A percentile compares a stretch with the other conserved stretches of the same genome.
Evolutionary conservation across 257 asterid species (phyloP).

Genomic region (Echium plantagineum): DNA sequence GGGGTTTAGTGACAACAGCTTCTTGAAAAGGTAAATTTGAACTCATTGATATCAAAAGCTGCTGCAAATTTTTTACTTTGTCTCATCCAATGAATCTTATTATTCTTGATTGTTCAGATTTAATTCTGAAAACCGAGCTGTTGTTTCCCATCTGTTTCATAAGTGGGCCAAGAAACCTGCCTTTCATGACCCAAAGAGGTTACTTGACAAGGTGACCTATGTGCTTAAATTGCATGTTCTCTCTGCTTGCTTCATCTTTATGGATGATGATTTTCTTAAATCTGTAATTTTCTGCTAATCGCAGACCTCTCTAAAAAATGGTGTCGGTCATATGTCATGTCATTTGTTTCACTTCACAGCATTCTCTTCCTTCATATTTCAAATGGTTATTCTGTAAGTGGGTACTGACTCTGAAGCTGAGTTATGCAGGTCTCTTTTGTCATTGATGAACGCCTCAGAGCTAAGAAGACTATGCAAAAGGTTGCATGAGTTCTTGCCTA

Average conservation of each 20-base stretch:
- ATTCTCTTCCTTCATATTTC: background rate
- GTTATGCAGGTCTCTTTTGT: slow-evolving; percentile 59
- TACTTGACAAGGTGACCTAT: slow-evolving; percentile 63
- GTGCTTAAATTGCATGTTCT: slow-evolving; percentile 5
- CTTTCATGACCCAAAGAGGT: slow-evolving; percentile 83
- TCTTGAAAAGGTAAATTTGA: slow-evolving; percentile 61
- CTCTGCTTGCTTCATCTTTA: background rate
- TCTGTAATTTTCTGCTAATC: background rate
- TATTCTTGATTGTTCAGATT: slow-evolving; percentile 36
- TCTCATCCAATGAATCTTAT: slow-evolving; percentile 10
- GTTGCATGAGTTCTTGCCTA: slow-evolving; percentile 22
- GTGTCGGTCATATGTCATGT: background rate
- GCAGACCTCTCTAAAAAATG: background rate
- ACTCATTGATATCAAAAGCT: background rate
- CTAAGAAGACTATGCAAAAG: slow-evolving; percentile 67
- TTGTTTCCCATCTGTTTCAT: slow-evolving; percentile 80
- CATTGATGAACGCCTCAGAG: slow-evolving; percentile 81
- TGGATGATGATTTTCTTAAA: background rate
- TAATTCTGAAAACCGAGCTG: slow-evolving; percentile 52
- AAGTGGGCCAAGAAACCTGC: slow-evolving; percentile 97
- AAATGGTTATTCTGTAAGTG: background rate
- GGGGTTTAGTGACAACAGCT: slow-evolving; percentile 32
- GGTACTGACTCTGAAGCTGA: background rate
- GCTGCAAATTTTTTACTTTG: background rate
- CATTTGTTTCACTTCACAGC: background rate